Evolutionary conservation across 2,329 filamentous ascomycete genomes (phyloP), one percentile per base, ranked within the genome.

Genomic region (Alternaria gansuensis): DNA sequence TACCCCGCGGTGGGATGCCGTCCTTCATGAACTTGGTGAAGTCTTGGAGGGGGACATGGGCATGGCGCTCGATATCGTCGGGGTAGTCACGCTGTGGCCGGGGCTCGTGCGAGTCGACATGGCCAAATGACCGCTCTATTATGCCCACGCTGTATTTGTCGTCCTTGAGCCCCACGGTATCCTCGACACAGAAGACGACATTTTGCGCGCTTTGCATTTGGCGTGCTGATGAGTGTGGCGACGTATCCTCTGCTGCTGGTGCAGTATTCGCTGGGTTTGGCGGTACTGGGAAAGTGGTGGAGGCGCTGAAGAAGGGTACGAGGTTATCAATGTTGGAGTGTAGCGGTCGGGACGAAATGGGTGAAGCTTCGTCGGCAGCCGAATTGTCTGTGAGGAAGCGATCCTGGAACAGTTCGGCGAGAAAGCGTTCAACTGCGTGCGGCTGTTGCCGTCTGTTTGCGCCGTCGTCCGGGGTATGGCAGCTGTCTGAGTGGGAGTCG

Each of bases 1-100:
- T 83, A 56, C 82, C 82, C 50, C 78, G 78, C 3, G 84, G 83
- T 0, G 84, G 84, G 63, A 82, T 76, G 56, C 81, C 81, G 21
- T 74, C 76, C 41, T 68, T 72, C 64, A 81, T 65, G 61, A 82
- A 83, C 26, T 72, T 68, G 29, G 68, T 62, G 51, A 80, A 82
- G 7, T 73, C 70, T 2, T 60, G 62, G 5, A 37, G 50, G n/a
- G 71, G 55, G 14, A 80, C 61, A 67, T 77, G 62, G 53, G 62
- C 23, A 55, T 77, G 70, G 65, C 75, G 66, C 58, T 75, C 71
- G 14, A 77, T 77, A 51, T 79, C 76, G 14, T 75, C 72, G 56
- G 60, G 63, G 50, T 79, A 78, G 51, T 78, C 75, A 45, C 74
- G 72, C 61, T 76, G 73, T 2, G 80, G 80, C n/a, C 75, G 73